Conservation (phyloP, 1,284 basidiomycete genomes). For the Stereum hirsutum region DNA sequence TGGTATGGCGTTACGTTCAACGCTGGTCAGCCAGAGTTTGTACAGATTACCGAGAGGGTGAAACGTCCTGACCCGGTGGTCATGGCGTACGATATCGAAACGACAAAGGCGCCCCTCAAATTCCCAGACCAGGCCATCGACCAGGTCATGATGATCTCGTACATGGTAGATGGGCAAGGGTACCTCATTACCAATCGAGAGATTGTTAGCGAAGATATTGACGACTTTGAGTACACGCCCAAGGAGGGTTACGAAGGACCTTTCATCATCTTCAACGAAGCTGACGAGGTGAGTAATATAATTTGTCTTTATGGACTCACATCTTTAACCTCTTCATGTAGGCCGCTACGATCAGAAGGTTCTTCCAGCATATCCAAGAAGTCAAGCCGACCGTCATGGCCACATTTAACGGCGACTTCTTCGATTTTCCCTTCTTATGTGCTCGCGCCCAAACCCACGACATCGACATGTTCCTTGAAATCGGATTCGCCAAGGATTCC, state of each 20-base stretch:
- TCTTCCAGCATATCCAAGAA: constrained; percentile 92
- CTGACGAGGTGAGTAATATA: constrained; percentile 64
- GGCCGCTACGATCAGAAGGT: constrained; percentile 75
- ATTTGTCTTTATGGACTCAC: background rate
- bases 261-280: constrained; percentile 94
- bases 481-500: constrained; percentile 84
- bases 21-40: constrained; percentile 75
- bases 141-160: constrained; percentile 99
- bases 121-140: constrained; percentile 95
- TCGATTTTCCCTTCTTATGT: constrained; percentile 98
- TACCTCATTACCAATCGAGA: constrained; percentile 98
- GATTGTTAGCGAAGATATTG: constrained; percentile 96
- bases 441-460: constrained; percentile 84
- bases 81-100: constrained; percentile 99
- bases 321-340: too few species aligned
- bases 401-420: constrained; percentile 99
- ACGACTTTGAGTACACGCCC: constrained; percentile 98
- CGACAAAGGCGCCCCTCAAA: constrained; percentile 96
- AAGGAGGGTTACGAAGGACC: constrained; percentile 98
- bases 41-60: constrained; percentile 74
- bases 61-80: constrained; percentile 99
- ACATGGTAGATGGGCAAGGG: constrained; percentile 95
- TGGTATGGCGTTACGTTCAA: constrained; percentile 91
- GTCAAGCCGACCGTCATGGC: constrained; percentile 95
- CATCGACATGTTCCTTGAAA: constrained; percentile 95